Base-by-base conservation (phyloP, 176 grass and related monocot species). In the Oryza longistaminata region DNA sequence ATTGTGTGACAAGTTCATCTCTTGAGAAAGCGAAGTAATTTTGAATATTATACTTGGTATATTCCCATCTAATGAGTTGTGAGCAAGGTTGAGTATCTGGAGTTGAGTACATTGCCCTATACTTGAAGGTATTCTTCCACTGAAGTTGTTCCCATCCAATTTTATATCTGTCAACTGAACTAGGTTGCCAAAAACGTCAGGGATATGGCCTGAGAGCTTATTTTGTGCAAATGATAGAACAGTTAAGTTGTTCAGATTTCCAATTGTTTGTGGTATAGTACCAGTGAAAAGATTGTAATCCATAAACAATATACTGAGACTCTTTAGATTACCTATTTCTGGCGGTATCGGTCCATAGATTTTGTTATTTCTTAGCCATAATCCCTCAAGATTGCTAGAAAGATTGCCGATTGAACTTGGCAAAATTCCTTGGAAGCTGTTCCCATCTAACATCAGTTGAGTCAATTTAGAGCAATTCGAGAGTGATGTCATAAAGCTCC, bases 21-120 rank as follows among this genome's bases (percentile, higher is more conserved):
- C 35, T 37, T 37, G 5, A 6, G 35, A 37, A 37, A 37, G 6
- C 0, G 85, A 85, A 80, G 26, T 72, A 69, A 94, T 76, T 40
- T 71, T 71, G 7, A 88, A 14, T 7, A 94, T 64, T 3, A 49
- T 8, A 10, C 70, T 86, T 11, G 94, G 92, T 80, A 97, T 90
- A 10, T 21, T 45, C 7, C 92, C 92, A 44, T 42, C 27, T 19
- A 94, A 55, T n/a, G 42, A 33, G 78, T 92, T 86, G 13, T 22
- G 22, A 15, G 86, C 79, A 69, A 92, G 79, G 81, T 92, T 73
- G 16, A 89, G 70, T 22, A 15, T 49, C 13, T 55, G 58, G 7
- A 61, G 58, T 22, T 76, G 62, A 64, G 46, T 44, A 39, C 69
- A 79, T 3, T 80, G 73, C 8, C 61, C 86, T 14, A 86, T 17